Conservation (phyloP, 371 early-diverging fungal genomes). For the Actinomucor elegans region DNA sequence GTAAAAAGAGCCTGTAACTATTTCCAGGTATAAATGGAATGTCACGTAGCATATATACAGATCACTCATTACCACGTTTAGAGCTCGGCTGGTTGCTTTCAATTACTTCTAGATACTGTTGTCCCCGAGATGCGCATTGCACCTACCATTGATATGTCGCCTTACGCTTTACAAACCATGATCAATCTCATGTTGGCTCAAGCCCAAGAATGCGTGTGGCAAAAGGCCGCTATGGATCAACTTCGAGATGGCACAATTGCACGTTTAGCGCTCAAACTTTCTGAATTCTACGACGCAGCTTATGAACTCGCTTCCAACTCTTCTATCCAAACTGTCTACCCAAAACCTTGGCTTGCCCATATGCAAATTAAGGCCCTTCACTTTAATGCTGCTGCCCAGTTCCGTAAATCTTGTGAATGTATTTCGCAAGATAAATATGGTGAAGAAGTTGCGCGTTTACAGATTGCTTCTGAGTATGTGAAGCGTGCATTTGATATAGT, state of each 20-base stretch:
- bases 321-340: slow-evolving; percentile 50
- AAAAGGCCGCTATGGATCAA: slow-evolving; percentile 77
- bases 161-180: slow-evolving; percentile 61
- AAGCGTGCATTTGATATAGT: slow-evolving; percentile 36
- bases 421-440: slow-evolving; percentile 78
- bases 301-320: slow-evolving; percentile 62
- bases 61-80: slow-evolving; percentile 8
- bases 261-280: slow-evolving; percentile 73
- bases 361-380: slow-evolving; percentile 72
- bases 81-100: slow-evolving; percentile 84
- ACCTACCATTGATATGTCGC: slow-evolving; percentile 59
- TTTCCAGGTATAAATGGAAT: slow-evolving; percentile 65
- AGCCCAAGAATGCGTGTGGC: slow-evolving; percentile 90
- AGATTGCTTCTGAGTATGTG: slow-evolving; percentile 53
- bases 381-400: slow-evolving; percentile 78
- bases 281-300: slow-evolving; percentile 72
- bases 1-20: slow-evolving; percentile 74
- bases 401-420: slow-evolving; percentile 73
- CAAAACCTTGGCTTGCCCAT: slow-evolving; percentile 60
- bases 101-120: slow-evolving; percentile 56
- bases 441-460: slow-evolving; percentile 81
- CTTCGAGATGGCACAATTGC: slow-evolving; percentile 78
- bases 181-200: slow-evolving; percentile 82
- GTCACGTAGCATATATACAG: background rate
- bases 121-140: slow-evolving; percentile 57